Evolutionary conservation across 2,329 filamentous ascomycete species (phyloP).

Genomic region (Fusarium floridanum): DNA sequence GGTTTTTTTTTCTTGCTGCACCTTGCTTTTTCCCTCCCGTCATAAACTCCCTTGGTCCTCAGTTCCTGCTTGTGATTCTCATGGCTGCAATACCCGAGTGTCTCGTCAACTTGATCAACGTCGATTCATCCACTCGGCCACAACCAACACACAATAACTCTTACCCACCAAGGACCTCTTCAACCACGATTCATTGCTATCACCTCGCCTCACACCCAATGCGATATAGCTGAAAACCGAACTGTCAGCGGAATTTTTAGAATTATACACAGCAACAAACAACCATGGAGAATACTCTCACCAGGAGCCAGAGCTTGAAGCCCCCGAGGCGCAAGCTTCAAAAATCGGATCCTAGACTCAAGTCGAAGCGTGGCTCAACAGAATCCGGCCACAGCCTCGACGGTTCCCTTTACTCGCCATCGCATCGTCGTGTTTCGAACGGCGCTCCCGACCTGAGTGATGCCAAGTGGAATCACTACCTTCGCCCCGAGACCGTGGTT

Average conservation of each 20-base stretch:
- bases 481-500: slow-evolving; percentile 42
- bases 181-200: slow-evolving; percentile 27
- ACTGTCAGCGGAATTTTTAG: background rate
- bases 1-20: slow-evolving; percentile 13
- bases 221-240: slow-evolving; percentile 22
- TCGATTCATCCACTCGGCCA: slow-evolving; percentile 19
- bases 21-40: slow-evolving; percentile 30
- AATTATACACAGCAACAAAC: slow-evolving; percentile 9
- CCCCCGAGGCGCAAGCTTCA: slow-evolving; percentile 49
- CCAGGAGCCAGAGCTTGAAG: slow-evolving; percentile 40
- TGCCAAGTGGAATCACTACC: slow-evolving; percentile 47
- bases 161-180: slow-evolving; percentile 10
- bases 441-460: slow-evolving; percentile 47
- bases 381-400: slow-evolving; percentile 42
- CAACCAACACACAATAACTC: slow-evolving; percentile 6
- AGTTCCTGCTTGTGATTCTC: slow-evolving; percentile 3
- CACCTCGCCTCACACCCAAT: slow-evolving; percentile 22
- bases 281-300: slow-evolving; percentile 24
- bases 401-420: slow-evolving; percentile 25
- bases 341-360: slow-evolving; percentile 48
- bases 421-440: slow-evolving; percentile 35
- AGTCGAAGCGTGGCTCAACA: slow-evolving; percentile 44
- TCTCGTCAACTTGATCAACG: slow-evolving; percentile 23
- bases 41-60: slow-evolving; percentile 29
- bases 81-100: slow-evolving; percentile 27